These are phyloP conservation scores for Suhomyces faveliae DNA, from an alignment of 805 yeast species.

Conservation along the genomic window DNA sequence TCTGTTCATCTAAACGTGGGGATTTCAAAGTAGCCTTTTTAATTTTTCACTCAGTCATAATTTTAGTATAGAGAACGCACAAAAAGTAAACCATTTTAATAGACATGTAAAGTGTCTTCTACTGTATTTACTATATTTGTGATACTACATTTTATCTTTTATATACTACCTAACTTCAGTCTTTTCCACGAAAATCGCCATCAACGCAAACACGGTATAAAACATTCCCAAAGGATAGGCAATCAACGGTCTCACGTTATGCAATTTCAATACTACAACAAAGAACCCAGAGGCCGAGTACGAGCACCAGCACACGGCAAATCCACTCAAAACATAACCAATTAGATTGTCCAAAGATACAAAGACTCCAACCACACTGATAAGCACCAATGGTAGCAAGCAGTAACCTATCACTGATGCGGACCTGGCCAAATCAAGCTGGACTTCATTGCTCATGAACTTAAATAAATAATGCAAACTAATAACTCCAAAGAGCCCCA, in stretches of 20 bases:
- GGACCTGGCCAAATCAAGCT: constrained; percentile 63
- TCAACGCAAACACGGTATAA: constrained; percentile 90
- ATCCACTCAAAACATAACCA: constrained; percentile 67
- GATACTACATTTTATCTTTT: not conserved
- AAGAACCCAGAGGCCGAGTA: constrained; percentile 91
- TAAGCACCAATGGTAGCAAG: constrained; percentile 78
- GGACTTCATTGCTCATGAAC: constrained; percentile 70
- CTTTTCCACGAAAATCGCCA: constrained; percentile 80
- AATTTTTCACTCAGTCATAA: not conserved
- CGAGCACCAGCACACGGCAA: constrained; percentile 87
- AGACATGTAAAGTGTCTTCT: no score
- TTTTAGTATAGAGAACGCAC: no score
- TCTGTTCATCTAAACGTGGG: not conserved
- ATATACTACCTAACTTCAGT: constrained; percentile 4
- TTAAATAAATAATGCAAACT: constrained; percentile 82
- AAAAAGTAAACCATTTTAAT: no score
- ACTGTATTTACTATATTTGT: no score
- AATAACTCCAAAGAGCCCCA: constrained; percentile 85
- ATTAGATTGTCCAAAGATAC: constrained; percentile 64
- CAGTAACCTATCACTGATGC: constrained; percentile 95
- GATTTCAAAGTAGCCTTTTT: no score
- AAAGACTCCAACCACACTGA: constrained; percentile 69
- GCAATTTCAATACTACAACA: constrained; percentile 76
- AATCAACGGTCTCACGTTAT: constrained; percentile 82
- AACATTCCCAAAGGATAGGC: constrained; percentile 93